A percentile compares a stretch with the other conserved stretches of the same genome.
Conservation (phyloP, 306 rosid species). For the Canavalia gladiata region DNA sequence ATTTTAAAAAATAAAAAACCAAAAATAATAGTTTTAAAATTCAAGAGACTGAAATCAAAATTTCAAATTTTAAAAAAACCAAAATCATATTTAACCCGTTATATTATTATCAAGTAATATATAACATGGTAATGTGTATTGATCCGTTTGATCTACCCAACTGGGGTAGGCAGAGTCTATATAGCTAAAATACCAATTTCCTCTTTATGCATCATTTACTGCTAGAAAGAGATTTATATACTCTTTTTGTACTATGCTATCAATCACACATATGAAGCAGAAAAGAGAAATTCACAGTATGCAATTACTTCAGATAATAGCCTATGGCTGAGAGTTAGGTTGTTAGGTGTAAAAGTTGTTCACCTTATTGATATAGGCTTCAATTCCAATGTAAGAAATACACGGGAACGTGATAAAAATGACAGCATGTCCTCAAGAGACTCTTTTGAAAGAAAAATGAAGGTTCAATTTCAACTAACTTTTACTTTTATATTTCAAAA, state of each 20-base stretch:
- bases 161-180: neutral
- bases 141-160: constrained; percentile 11
- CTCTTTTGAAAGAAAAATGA: constrained; percentile 9
- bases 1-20: no score
- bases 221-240: constrained; percentile 27
- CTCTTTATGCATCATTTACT: constrained; percentile 42
- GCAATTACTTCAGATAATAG: constrained; percentile 22
- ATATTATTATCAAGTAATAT: neutral
- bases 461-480: neutral
- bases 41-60: no score
- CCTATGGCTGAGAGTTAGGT: neutral
- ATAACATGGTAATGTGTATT: neutral
- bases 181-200: neutral
- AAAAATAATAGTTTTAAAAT: no score
- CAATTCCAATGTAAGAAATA: neutral
- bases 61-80: no score
- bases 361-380: constrained; percentile 4
- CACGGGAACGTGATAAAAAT: neutral
- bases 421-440: constrained; percentile 18
- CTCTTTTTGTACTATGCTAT: constrained; percentile 5
- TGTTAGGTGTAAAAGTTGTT: constrained; percentile 7
- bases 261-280: constrained; percentile 9
- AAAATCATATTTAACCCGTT: neutral
- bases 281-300: constrained; percentile 10
- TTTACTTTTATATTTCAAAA: neutral